phyloP scores from a whole-genome alignment of 192 early-diverging fungal genomes.

The Lobosporangium transversale region DNA sequence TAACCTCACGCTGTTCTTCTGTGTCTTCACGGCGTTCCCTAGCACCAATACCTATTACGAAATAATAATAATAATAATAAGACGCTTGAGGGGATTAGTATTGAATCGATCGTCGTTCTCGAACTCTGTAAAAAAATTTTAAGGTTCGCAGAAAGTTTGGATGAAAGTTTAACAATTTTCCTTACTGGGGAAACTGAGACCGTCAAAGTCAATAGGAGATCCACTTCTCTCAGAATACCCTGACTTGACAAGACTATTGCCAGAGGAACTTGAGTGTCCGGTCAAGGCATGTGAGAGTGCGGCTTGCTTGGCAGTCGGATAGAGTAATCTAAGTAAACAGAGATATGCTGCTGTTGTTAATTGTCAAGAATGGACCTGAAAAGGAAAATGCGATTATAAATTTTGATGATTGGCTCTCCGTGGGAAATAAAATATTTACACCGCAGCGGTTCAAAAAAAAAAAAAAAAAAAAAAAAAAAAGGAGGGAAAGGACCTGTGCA shows the following conservation, averaged over 20 bases:
- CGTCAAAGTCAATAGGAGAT: slow-evolving; percentile 72
- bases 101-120: no score
- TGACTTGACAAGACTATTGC: slow-evolving; percentile 13
- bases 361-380: no score
- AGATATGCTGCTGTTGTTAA: no score
- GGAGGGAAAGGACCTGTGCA: neutral
- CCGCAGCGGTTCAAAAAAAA: neutral
- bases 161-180: slow-evolving; percentile 11
- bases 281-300: slow-evolving; percentile 23
- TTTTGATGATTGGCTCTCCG: no score
- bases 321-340: neutral
- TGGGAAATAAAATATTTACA: slow-evolving; percentile 8
- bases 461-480: neutral
- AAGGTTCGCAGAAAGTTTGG: no score
- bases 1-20: slow-evolving; percentile 70
- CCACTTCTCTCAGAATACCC: slow-evolving; percentile 13
- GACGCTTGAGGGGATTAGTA: no score
- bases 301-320: slow-evolving; percentile 17
- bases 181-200: slow-evolving; percentile 87
- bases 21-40: slow-evolving; percentile 82
- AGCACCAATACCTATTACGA: slow-evolving; percentile 85
- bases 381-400: no score
- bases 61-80: no score
- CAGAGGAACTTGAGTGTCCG: slow-evolving; percentile 14
- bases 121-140: no score